Percentiles rank a stretch among this genome's conserved stretches.
phyloP scores from a whole-genome alignment of 495 filamentous ascomycete genomes.

The Xanthoparmelia taractica region DNA sequence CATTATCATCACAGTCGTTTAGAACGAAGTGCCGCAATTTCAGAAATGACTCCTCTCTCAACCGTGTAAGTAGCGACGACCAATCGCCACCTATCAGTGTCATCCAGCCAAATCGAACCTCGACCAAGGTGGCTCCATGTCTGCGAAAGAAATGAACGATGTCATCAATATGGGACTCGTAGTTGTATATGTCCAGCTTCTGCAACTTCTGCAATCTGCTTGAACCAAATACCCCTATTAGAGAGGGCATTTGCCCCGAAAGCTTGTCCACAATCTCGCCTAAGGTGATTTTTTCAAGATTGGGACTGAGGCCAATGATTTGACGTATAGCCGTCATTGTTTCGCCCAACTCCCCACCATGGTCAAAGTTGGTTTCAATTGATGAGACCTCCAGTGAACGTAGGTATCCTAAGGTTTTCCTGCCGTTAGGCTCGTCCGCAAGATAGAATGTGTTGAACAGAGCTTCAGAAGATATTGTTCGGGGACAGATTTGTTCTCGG shows the following conservation, averaged over 20 bases:
- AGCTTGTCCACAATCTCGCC: background rate
- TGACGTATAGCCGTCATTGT: background rate
- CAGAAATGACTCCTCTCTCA: background rate
- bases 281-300: background rate
- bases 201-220: background rate
- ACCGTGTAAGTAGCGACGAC: background rate
- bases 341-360: background rate
- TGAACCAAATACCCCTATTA: background rate
- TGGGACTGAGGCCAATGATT: background rate
- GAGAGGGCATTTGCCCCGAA: background rate
- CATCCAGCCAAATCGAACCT: background rate
- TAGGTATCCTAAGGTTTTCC: background rate
- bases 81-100: background rate
- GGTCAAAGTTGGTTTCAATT: background rate
- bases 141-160: background rate
- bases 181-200: conserved; percentile 5
- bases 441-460: background rate
- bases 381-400: conserved; percentile 1
- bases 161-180: background rate
- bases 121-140: background rate
- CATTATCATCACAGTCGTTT: conserved; percentile 4
- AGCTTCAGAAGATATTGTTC: background rate
- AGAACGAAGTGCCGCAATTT: background rate
- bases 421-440: background rate
- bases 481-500: background rate